Evolutionary conservation across 2,329 filamentous ascomycete genomes (phyloP).

Genomic region (Diaporthe citriasiana): DNA sequence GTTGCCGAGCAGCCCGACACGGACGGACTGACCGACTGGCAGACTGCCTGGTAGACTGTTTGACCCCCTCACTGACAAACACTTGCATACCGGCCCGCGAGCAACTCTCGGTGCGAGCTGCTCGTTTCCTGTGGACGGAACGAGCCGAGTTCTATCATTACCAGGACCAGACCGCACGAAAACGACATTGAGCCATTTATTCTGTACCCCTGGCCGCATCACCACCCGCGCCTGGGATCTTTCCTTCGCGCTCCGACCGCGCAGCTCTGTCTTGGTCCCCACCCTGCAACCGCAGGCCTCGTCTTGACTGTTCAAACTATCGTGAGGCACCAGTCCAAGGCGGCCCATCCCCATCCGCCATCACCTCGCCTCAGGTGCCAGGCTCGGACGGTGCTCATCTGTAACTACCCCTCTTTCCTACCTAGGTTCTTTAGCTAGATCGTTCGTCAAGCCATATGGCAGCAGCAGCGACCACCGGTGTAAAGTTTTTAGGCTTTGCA

Average conservation of each 20-base stretch:
- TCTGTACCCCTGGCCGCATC: constrained; percentile 17
- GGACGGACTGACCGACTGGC: neutral
- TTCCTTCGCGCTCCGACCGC: constrained; percentile 12
- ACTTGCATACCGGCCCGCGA: constrained; percentile 13
- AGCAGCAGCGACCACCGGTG: constrained; percentile 37
- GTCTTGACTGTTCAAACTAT: constrained; percentile 32
- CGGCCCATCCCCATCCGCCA: constrained; percentile 1
- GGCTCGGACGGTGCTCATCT: constrained; percentile 25
- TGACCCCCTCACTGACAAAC: neutral
- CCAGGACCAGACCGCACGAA: constrained; percentile 25
- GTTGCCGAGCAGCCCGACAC: constrained; percentile 17
- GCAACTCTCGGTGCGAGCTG: neutral
- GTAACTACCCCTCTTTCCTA: constrained; percentile 44
- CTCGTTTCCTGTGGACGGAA: constrained; percentile 10
- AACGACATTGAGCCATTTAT: constrained; percentile 17
- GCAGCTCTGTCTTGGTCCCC: constrained; percentile 32
- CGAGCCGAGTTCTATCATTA: constrained; percentile 19
- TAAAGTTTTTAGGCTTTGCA: constrained; percentile 18
- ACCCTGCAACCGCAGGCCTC: constrained; percentile 32
- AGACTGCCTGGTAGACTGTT: constrained; percentile 6
- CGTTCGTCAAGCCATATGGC: constrained; percentile 26
- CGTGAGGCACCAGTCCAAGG: constrained; percentile 18
- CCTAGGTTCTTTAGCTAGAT: constrained; percentile 29
- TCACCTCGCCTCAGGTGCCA: constrained; percentile 16
- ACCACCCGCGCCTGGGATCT: constrained; percentile 29